Evolutionary conservation across 805 yeast genomes (phyloP), one percentile per base, ranked within the genome.

Genomic region (Wickerhamomyces subpelliculosus): DNA sequence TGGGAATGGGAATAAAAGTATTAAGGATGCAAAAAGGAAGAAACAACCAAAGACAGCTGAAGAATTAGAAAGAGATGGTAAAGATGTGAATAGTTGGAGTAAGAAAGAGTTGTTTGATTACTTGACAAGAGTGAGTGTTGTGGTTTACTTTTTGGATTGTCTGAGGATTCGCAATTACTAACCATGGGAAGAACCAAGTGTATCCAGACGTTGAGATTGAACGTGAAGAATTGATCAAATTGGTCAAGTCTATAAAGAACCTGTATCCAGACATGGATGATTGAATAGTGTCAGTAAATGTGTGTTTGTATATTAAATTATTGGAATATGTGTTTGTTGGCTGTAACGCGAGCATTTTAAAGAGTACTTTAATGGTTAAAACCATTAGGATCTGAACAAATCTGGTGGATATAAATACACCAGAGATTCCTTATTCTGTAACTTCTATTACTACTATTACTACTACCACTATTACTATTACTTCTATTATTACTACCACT

Each of bases 171-270:
- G n/a, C 19, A 23, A n/a, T n/a, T 18, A 25, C 30, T 34, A 34
- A 18, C 22, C 17, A 4, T 8, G 12, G 8, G 16, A 20, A 33
- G 26, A 33, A 26, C n/a, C 43, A 46, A 22, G 45, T 49, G 5
- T 45, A 42, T 22, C 50, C 52, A 11, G 48, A 45, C 25, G 41
- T 49, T 8, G 45, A 49, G 8, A 42, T 41, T 19, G 20, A 16
- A 2, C 23, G 19, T 27, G 35, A 28, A 10, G 51, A 48, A 10
- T 38, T 48, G n/a, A 14, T 39, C 14, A 36, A 38, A 25, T 37
- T 48, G 8, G 51, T 47, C 11, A 22, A 45, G 40, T 37, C 44
- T 17, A 38, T 43, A 32, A 40, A 41, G 42, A 38, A 40, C 14
- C 17, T 23, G 10, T 32, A 27, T 18, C 33, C 27, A 32, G 29